Evolutionary conservation across 352 stramenopile species (phyloP), one percentile per base, ranked within the genome.

Genomic region (Phytophthora ramorum): DNA sequence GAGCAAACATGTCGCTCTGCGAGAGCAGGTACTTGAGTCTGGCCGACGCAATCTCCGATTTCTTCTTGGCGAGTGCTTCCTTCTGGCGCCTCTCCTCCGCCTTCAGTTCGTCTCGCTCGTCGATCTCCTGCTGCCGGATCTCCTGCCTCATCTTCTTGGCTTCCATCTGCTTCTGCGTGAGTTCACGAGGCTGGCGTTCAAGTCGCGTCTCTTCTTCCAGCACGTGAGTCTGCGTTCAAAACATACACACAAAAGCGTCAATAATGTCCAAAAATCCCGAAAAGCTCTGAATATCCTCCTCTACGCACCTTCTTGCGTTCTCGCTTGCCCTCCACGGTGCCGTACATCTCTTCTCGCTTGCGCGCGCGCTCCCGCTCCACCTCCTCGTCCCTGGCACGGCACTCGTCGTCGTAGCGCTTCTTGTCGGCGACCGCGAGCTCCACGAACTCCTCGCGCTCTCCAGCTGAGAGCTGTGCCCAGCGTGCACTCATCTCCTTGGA

Each of bases 1-100:
- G 97, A 35, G 95, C 93, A 78, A 99, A 99, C 12, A 99, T 97
- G 59, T 99, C 97, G 34, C 91, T 98, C 73, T 99, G 97, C 0
- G 86, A 92, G 26, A 99, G 85, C 44, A 99, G 66, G 74, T 98
- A 99, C 61, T 98, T 79, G 44, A 99, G 81, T 57, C 88, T 73
- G 40, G 86, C 88, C 10, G 87, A 91, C 24, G 88, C 88, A 17
- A 91, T 91, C 2, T 92, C 81, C 10, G 86, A 91, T 48, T 90
- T 88, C 20, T 93, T 95, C 56, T 89, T 62, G 2, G 83, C 81
- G 0, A 96, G 73, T 9, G 85, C 84, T 9, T 93, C 86, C 50
- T 95, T 96, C 65, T 96, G 86, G 1, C 83, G 81, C 46, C 76
- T 74, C 55, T 93, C 83, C 46, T 95, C 85, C 3, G 85, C 86